A percentile compares a stretch with the other conserved stretches of the same genome.
Conservation (phyloP, 306 rosid species). For the Sesbania bispinosa region DNA sequence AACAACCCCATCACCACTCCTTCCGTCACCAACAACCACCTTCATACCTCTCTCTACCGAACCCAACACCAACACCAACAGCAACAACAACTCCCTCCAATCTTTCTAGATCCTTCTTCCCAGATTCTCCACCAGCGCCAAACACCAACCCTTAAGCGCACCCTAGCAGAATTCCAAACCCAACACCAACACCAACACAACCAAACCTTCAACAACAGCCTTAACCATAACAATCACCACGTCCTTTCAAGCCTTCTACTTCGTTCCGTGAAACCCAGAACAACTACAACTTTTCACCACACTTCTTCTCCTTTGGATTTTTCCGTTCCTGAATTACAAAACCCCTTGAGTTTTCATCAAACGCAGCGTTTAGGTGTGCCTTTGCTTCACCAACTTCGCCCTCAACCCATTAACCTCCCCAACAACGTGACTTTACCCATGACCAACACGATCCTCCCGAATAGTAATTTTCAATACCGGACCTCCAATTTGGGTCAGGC, state of each 20-base stretch:
- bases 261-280: constrained; percentile 71
- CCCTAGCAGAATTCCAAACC: constrained; percentile 67
- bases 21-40: constrained; percentile 18
- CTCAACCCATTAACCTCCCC: constrained; percentile 31
- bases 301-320: constrained; percentile 60
- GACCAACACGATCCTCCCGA: not conserved
- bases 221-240: constrained; percentile 37
- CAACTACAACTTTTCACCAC: constrained; percentile 38
- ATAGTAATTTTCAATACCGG: not conserved
- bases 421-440: constrained; percentile 15
- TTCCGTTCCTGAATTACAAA: constrained; percentile 29
- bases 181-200: constrained; percentile 27
- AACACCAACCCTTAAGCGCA: constrained; percentile 42
- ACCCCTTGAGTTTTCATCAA: not conserved
- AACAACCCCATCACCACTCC: constrained; percentile 19
- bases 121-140: constrained; percentile 55
- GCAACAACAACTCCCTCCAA: constrained; percentile 37
- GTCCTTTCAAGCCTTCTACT: constrained; percentile 33
- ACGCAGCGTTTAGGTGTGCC: constrained; percentile 49
- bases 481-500: constrained; percentile 16
- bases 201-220: constrained; percentile 29
- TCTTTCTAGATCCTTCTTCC: constrained; percentile 50
- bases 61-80: constrained; percentile 48
- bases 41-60: constrained; percentile 42
- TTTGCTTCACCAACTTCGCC: constrained; percentile 53